A percentile compares a stretch with the other conserved stretches of the same genome.
phyloP scores from a whole-genome alignment of 257 asterid species.

The Eustoma russellianum region DNA sequence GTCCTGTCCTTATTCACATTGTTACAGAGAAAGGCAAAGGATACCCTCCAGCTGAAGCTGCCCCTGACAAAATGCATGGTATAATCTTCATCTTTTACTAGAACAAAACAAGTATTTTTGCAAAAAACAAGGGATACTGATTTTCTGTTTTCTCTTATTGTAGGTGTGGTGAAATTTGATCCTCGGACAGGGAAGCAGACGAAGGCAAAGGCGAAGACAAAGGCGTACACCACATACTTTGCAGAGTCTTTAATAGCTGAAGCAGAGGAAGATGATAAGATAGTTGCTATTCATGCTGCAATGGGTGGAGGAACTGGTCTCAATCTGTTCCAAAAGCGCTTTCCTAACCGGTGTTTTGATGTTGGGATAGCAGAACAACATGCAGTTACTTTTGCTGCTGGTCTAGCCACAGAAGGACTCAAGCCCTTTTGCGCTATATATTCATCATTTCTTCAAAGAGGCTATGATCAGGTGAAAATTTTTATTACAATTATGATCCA shows the following conservation, averaged over 20 bases:
- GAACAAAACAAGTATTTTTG: neutral
- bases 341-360: constrained; percentile 48
- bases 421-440: constrained; percentile 64
- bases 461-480: constrained; percentile 46
- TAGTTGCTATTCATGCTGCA: constrained; percentile 70
- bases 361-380: constrained; percentile 71
- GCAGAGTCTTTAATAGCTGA: constrained; percentile 47
- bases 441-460: constrained; percentile 63
- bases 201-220: constrained; percentile 24
- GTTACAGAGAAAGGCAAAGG: constrained; percentile 60
- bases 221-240: constrained; percentile 52
- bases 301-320: constrained; percentile 81
- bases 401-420: constrained; percentile 56
- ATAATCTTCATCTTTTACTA: neutral
- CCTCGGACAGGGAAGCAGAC: constrained; percentile 42
- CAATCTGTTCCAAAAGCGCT: constrained; percentile 43
- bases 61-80: constrained; percentile 63
- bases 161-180: constrained; percentile 62
- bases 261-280: constrained; percentile 42
- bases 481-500: neutral
- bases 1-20: constrained; percentile 50
- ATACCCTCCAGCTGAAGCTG: constrained; percentile 58
- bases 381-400: constrained; percentile 70
- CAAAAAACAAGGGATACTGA: too few species aligned
- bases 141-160: neutral